phyloP scores from a whole-genome alignment of 208 protist species.

The Leishmania martiniquensis region DNA sequence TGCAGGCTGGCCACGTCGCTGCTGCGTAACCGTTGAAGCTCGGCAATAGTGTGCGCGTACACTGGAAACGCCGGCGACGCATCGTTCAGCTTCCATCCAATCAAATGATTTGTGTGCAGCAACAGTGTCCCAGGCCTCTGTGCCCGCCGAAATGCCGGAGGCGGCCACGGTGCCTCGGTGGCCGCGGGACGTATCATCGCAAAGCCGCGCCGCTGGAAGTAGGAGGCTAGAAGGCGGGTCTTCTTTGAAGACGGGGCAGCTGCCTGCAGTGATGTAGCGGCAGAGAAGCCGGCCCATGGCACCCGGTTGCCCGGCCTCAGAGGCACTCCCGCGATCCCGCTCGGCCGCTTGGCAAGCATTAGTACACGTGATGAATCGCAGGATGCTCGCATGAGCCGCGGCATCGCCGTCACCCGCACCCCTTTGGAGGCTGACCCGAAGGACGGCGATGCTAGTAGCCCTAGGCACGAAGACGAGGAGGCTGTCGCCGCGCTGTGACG shows the following conservation, averaged over 20 bases:
- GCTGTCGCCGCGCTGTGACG: constrained; percentile 9
- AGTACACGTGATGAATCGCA: constrained; percentile 19
- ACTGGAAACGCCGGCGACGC: constrained; percentile 39
- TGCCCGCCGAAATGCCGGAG: constrained; percentile 1
- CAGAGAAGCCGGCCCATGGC: constrained; percentile 10
- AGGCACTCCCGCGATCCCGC: constrained; percentile 38
- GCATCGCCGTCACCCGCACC: constrained; percentile 17
- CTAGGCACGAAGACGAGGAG: background rate
- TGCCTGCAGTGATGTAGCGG: background rate
- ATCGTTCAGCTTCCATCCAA: constrained; percentile 59
- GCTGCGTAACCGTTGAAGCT: constrained; percentile 47
- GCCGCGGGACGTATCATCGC: background rate
- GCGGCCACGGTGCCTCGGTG: background rate
- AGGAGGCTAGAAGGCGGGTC: constrained; percentile 23
- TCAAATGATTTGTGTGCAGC: constrained; percentile 75
- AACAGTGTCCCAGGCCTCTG: constrained; percentile 34
- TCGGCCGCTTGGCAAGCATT: constrained; percentile 38
- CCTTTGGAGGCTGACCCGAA: constrained; percentile 3
- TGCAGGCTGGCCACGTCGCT: constrained; percentile 40
- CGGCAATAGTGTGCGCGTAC: constrained; percentile 69
- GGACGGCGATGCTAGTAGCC: background rate
- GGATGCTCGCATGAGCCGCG: constrained; percentile 15
- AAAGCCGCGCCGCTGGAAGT: constrained; percentile 37
- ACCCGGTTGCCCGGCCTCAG: constrained; percentile 21
- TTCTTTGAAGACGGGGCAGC: constrained; percentile 9